A percentile compares a stretch with the other conserved stretches of the same genome.
Conservation (phyloP, 129 eudicot genomes). For the Silybum marianum region DNA sequence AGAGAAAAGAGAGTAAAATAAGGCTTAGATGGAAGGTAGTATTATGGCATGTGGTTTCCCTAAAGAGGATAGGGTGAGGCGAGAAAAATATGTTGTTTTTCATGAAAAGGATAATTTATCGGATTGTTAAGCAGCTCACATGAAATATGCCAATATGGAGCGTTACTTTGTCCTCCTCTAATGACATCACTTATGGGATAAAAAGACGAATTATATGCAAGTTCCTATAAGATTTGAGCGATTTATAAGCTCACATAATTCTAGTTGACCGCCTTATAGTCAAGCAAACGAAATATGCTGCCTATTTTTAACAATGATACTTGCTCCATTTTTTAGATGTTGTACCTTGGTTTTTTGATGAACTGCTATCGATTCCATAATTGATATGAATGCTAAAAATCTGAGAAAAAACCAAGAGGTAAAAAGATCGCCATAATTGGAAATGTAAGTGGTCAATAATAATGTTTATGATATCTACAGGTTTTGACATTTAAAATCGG, state of each 20-base stretch:
- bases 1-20: background rate
- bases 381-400: background rate
- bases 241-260: background rate
- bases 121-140: background rate
- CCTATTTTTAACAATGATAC: background rate
- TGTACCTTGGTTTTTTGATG: background rate
- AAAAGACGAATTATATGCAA: background rate
- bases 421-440: background rate
- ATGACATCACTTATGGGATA: background rate
- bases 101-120: background rate
- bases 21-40: background rate
- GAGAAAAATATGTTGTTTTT: background rate
- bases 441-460: background rate
- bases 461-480: background rate
- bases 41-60: background rate
- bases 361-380: background rate
- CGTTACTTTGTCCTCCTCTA: background rate
- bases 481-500: background rate
- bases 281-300: background rate
- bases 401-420: background rate
- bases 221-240: background rate
- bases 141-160: slow-evolving; percentile 3
- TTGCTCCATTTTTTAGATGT: background rate
- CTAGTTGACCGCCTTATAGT: background rate
- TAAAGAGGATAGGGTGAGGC: background rate